Evolutionary conservation across 306 rosid species (phyloP).

Genomic region (Trifolium fragiferum): DNA sequence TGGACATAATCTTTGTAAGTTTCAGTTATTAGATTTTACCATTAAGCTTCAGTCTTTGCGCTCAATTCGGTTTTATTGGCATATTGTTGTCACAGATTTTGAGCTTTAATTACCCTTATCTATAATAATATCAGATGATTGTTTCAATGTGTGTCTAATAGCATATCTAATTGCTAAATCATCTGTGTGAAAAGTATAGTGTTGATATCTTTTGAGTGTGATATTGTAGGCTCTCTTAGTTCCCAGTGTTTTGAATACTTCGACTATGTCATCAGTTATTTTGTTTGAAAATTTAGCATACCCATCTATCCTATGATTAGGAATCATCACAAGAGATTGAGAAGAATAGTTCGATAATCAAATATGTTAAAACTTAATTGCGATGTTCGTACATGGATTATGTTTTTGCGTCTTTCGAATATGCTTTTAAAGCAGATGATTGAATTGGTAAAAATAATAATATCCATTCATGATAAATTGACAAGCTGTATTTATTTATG

Average conservation of each 20-base stretch:
- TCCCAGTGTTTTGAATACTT: slow-evolving; percentile 11
- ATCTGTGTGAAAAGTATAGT: slow-evolving; percentile 7
- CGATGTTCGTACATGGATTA: background rate
- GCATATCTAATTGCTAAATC: slow-evolving; percentile 15
- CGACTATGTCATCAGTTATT: slow-evolving; percentile 24
- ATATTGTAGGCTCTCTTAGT: background rate
- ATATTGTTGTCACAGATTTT: slow-evolving; percentile 20
- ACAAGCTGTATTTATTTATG: background rate
- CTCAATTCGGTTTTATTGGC: slow-evolving; percentile 39
- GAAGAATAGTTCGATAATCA: slow-evolving; percentile 11
- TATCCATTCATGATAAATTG: slow-evolving; percentile 21
- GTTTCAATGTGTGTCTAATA: background rate
- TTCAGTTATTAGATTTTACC: slow-evolving; percentile 30
- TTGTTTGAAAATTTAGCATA: background rate
- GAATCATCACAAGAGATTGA: slow-evolving; percentile 18
- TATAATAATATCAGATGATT: slow-evolving; percentile 34
- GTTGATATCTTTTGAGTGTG: slow-evolving; percentile 1
- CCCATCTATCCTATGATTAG: background rate
- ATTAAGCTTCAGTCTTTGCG: slow-evolving; percentile 32
- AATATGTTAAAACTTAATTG: slow-evolving; percentile 2
- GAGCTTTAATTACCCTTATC: slow-evolving; percentile 20
- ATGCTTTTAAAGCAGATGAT: slow-evolving; percentile 19
- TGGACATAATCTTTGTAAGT: slow-evolving; percentile 40
- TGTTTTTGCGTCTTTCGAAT: slow-evolving; percentile 5
- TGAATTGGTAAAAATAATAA: background rate